Base-by-base conservation (phyloP, 31 red algal genomes). In the Bonnemaisonia californica region DNA sequence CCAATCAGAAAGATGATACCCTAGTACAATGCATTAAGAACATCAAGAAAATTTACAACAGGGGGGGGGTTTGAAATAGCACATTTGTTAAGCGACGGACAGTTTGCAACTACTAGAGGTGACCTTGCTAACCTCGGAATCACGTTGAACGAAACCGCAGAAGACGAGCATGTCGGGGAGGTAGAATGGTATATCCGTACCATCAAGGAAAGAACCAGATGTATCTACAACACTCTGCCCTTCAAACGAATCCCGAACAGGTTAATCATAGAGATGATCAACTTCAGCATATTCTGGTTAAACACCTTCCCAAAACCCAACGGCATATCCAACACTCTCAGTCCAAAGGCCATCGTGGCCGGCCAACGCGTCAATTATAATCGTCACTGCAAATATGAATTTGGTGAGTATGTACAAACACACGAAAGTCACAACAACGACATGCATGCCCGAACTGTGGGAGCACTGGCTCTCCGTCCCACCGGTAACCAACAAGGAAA, bases 171-270 rank as follows among this genome's bases (percentile, higher is more conserved):
- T 21, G 70, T 74, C n/a, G 2, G 38, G 5, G 47, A 23, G 39
- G 39, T 74, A 2, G 47, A 74, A 48, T 23, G 70, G 70, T 37
- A 74, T 30, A 74, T 74, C 3, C 70, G 70, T 16, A 74, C 70
- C 7, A 34, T 74, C 38, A 74, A 74, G 8, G 47, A 74, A n/a
- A 45, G 70, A 48, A 51, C 2, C 70, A 2, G 70, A 5, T 2
- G 38, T 18, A 31, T 56, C 2, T 74, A 48, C 39, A 74, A 74
- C 70, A 74, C 47, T 16, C 38, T 74, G 36, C 36, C 70, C n/a
- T 74, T 55, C 39, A 74, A n/a, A 37, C 30, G 38, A 21, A 74
- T 74, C 2, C 70, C 38, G 51, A 74, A 74, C 5, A 19, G 47
- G 13, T 51, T 45, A 40, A n/a, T 56, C 3, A 21, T 74, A 4